Percentiles rank a stretch among this genome's conserved stretches.
Conservation (phyloP, 2,329 filamentous ascomycete species). For the Cordyceps tenuipes region DNA sequence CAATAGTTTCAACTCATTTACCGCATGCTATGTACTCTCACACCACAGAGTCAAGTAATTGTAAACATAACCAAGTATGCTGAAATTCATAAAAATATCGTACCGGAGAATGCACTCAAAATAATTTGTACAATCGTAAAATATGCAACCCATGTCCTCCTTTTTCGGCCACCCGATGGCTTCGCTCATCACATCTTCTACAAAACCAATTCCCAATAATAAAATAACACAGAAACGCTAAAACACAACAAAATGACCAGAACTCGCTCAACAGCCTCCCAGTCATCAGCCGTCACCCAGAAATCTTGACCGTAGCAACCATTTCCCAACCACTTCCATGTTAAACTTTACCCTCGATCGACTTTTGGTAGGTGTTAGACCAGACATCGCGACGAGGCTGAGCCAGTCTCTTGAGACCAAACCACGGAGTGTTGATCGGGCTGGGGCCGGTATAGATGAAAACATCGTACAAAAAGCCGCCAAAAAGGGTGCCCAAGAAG, state of each 20-base stretch:
- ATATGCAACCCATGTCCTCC: background rate
- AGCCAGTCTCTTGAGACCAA: constrained; percentile 50
- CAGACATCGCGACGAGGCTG: constrained; percentile 27
- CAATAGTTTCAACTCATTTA: too few species aligned
- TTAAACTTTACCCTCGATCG: constrained; percentile 16
- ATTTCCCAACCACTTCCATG: background rate
- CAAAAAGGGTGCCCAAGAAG: constrained; percentile 55
- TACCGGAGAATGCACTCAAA: background rate
- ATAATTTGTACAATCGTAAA: background rate
- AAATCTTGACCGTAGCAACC: constrained; percentile 2
- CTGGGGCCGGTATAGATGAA: constrained; percentile 64
- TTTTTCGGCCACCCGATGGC: background rate
- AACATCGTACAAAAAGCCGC: constrained; percentile 58
- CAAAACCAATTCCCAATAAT: background rate
- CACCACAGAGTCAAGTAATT: too few species aligned
- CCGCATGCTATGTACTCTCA: too few species aligned
- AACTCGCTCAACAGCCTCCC: constrained; percentile 6
- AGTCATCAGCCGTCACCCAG: too few species aligned
- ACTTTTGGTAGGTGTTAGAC: constrained; percentile 26
- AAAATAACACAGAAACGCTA: background rate
- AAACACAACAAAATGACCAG: background rate
- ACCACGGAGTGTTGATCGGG: constrained; percentile 58
- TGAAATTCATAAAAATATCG: background rate
- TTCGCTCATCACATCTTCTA: background rate
- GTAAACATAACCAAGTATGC: background rate